Conservation (phyloP, 2,329 filamentous ascomycete genomes). For the Lachnellula occidentalis region DNA sequence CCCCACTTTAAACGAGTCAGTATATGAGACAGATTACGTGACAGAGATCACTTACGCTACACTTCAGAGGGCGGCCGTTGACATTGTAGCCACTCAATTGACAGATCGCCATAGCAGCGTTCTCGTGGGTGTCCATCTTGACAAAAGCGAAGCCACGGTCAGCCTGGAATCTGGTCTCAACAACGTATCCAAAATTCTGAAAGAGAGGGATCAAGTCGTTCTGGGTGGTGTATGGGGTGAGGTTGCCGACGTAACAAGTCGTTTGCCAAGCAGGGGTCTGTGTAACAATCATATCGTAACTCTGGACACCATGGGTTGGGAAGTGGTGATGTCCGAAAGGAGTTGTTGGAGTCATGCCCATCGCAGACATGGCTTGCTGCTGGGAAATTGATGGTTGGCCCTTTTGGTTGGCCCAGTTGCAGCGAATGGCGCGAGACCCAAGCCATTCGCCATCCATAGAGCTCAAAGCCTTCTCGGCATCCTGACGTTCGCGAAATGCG, state of each 20-base stretch:
- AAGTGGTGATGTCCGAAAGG: constrained; percentile 97
- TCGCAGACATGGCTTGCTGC: constrained; percentile 92
- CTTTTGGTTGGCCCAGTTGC: constrained; percentile 99
- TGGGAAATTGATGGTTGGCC: constrained; percentile 98
- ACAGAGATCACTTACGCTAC: constrained; percentile 69
- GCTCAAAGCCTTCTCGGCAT: constrained; percentile 92
- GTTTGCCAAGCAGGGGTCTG: constrained; percentile 98
- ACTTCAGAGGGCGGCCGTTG: constrained; percentile 93
- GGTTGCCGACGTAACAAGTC: constrained; percentile 94
- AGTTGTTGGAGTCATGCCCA: constrained; percentile 97
- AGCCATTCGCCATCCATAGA: constrained; percentile 99
- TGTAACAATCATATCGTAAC: constrained; percentile 92
- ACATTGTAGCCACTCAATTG: constrained; percentile 97
- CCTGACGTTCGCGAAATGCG: constrained; percentile 86
- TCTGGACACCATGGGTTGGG: constrained; percentile 92
- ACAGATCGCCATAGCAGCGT: constrained; percentile 96
- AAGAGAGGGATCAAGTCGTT: constrained; percentile 96
- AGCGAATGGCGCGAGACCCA: constrained; percentile 93
- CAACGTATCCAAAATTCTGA: constrained; percentile 96
- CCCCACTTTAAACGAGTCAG: constrained; percentile 69
- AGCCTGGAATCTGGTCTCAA: constrained; percentile 95
- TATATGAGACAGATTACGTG: constrained; percentile 9
- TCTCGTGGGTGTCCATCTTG: constrained; percentile 98
- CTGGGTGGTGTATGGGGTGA: constrained; percentile 96
- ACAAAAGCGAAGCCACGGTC: constrained; percentile 98